Evolutionary conservation across 73 alveolate genomes (phyloP).

Genomic region (Symbiodinium natans): DNA sequence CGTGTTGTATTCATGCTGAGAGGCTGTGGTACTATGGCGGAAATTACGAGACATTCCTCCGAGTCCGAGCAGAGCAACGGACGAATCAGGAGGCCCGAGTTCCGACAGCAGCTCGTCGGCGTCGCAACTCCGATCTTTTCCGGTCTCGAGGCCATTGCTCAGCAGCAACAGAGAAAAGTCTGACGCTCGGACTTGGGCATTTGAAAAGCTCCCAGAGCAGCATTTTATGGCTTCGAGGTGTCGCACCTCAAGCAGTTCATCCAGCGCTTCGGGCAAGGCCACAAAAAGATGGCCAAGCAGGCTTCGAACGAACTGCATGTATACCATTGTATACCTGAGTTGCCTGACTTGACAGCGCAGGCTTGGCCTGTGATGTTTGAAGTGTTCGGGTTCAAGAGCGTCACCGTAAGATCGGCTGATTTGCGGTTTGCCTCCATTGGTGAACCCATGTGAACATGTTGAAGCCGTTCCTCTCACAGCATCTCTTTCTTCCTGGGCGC

Average conservation of each 20-base stretch:
- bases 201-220: not conserved
- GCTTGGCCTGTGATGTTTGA: no score
- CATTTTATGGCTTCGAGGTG: constrained; percentile 8
- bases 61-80: constrained; percentile 94
- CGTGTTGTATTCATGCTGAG: not conserved
- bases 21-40: constrained; percentile 95
- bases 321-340: no score
- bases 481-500: no score
- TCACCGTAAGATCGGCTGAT: no score
- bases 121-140: not conserved
- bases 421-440: no score
- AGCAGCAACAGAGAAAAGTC: constrained; percentile 81
- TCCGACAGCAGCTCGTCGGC: not conserved
- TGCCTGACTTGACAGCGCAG: no score
- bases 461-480: no score
- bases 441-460: no score
- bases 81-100: constrained; percentile 48
- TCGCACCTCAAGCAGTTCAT: constrained; percentile 94
- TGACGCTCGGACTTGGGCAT: not conserved
- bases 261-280: constrained; percentile 95
- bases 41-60: constrained; percentile 94
- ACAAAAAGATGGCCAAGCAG: constrained; percentile 93
- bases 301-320: no score
- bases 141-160: constrained; percentile 36
- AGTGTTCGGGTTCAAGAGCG: no score